These are phyloP conservation scores for Colletotrichum sp. DNA, from an alignment of 2,329 filamentous ascomycete species.

Conservation along the genomic window DNA sequence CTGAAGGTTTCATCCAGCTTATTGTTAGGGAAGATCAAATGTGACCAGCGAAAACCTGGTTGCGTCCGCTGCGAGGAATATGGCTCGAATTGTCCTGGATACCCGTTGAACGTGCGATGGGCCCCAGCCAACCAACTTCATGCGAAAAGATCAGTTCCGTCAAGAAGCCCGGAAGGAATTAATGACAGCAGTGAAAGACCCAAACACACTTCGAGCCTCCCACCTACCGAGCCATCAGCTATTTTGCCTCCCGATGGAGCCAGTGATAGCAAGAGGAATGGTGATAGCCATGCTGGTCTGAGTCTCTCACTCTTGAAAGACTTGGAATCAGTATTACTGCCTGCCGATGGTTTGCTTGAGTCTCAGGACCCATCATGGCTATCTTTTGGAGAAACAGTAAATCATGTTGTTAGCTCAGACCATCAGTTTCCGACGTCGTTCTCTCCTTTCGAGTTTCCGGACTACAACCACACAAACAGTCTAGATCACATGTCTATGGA, in stretches of 20 bases:
- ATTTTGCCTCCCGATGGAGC: neutral
- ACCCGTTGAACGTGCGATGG: neutral
- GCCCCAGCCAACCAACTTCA: neutral
- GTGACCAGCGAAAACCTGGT: neutral
- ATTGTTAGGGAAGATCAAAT: neutral
- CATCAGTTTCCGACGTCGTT: neutral
- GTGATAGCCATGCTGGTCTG: neutral
- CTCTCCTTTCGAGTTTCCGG: neutral
- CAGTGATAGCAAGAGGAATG: neutral
- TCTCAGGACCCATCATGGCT: neutral
- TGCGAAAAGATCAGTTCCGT: neutral
- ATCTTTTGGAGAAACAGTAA: neutral
- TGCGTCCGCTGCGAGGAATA: neutral
- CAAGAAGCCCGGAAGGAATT: neutral
- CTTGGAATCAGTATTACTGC: fast-evolving
- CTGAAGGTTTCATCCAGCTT: neutral
- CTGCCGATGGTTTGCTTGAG: fast-evolving
- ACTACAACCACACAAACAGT: neutral
- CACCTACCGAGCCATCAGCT: neutral
- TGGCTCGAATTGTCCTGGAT: neutral
- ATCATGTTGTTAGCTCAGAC: neutral
- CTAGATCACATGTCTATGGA: neutral
- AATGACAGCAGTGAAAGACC: neutral
- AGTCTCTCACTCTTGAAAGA: neutral
- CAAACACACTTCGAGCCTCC: neutral